Evolutionary conservation across 495 filamentous ascomycete species (phyloP).

Genomic region (Tuber indicum): DNA sequence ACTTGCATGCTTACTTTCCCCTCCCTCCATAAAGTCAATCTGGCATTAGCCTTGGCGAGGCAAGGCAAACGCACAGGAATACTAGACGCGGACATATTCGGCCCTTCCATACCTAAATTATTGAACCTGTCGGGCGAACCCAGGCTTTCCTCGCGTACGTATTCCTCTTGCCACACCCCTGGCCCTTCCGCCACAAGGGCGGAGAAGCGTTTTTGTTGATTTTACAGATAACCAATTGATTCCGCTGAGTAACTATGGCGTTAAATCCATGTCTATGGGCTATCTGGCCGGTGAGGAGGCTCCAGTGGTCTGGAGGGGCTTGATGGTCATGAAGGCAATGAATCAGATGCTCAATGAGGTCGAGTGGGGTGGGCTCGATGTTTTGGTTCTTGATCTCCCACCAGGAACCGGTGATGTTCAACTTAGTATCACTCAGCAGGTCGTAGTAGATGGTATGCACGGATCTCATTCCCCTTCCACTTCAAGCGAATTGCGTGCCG

Average conservation of each 20-base stretch:
- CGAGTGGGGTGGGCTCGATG: slow-evolving; percentile 76
- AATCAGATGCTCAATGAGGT: slow-evolving; percentile 93
- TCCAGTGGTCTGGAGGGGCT: slow-evolving; percentile 89
- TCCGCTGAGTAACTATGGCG: slow-evolving; percentile 87
- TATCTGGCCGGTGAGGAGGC: slow-evolving; percentile 73
- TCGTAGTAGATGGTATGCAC: slow-evolving; percentile 64
- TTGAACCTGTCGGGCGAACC: slow-evolving; percentile 72
- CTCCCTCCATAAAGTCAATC: slow-evolving; percentile 56
- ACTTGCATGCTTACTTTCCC: neutral
- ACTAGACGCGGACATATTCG: slow-evolving; percentile 93
- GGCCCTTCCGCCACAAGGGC: slow-evolving; percentile 2
- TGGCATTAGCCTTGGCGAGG: slow-evolving; percentile 76
- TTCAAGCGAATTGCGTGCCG: neutral
- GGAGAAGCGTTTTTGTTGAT: neutral
- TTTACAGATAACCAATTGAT: slow-evolving; percentile 67
- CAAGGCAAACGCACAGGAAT: slow-evolving; percentile 75
- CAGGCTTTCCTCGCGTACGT: slow-evolving; percentile 56
- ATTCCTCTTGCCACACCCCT: slow-evolving; percentile 19
- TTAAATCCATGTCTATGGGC: slow-evolving; percentile 98
- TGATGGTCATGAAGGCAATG: slow-evolving; percentile 97
- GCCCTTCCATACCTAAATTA: slow-evolving; percentile 86
- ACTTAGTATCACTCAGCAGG: slow-evolving; percentile 84
- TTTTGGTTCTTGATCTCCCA: slow-evolving; percentile 84
- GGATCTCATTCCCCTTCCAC: neutral
- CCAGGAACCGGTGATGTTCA: slow-evolving; percentile 94